Base-by-base conservation (phyloP, 2,329 filamentous ascomycete genomes). In the Stylonectria norvegica region DNA sequence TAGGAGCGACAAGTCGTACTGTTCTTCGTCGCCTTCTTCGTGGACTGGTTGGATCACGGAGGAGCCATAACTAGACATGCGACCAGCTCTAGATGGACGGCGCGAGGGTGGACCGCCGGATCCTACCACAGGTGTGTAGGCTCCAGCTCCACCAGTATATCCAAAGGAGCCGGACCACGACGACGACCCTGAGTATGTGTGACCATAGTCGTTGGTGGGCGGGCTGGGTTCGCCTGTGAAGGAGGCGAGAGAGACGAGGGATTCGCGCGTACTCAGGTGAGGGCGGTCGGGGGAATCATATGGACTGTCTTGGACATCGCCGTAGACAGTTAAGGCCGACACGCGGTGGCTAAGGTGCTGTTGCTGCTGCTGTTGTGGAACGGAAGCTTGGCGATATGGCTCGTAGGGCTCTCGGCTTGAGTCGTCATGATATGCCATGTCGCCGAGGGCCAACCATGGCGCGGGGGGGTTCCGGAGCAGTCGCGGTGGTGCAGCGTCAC, bases 1-100 rank as follows among this genome's bases (percentile, higher is more conserved):
- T 9, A 75, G 60, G 3, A 76, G 61, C 11, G 69, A 66, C 34
- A 75, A 53, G 36, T 65, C 68, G 27, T 70, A 67, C 15, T 64
- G 62, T 30, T 75, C 67, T 36, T 72, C 65, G 5, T 56, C 43
- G 6, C 64, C 65, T 8, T 61, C 50, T 5, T 58, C 55, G 2
- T 49, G 53, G n/a, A 55, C 52, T 4, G 57, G 47, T 20, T 55
- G 50, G 18, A 48, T 50, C 19, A 56, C 19, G 2, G 54, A 42
- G 6, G 57, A 50, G n/a, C 40, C 43, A 37, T 60, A 58, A 28
- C 52, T 54, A 8, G 57, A 37, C 19, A 45, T 48, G 31, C 57
- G 58, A 29, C 48, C 49, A 14, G 47, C 43, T 38, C 43, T 52
- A 1, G 63, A 60, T 11, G 55, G 41, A 5, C 44, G 38, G 17